Evolutionary conservation across 306 rosid species (phyloP), one percentile per base, ranked within the genome.

Genomic region (Nissolia schottii): DNA sequence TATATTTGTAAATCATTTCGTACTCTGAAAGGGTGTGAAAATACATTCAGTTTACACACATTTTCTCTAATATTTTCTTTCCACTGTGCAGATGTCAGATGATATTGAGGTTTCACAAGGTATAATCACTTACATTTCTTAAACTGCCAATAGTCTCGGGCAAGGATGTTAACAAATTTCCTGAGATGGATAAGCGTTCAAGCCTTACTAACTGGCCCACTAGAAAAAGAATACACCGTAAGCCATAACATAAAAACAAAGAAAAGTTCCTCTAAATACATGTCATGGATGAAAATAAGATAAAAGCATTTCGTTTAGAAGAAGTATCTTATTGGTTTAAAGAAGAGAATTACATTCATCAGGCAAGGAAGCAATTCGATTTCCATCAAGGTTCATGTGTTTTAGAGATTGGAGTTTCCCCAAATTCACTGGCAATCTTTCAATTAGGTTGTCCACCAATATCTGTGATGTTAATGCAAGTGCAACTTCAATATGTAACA

Each of bases 161-260:
- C 87, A 95, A 81, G 67, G 58, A 67, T 62, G 87, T 76, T 54
- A 91, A 67, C 75, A 71, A 57, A 77, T 95, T 95, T 51, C 85
- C 79, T 3, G 93, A 85, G 84, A 95, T 85, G 48, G 97, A 91
- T 74, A 95, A 71, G 80, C 73, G 87, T 78, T 95, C 96, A 65
- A 95, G 97, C 84, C 91, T 84, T 70, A 95, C 96, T 57, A 95
- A 80, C 77, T 95, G 99, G 53, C 97, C 99, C 89, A 95, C 99
- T 95, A 64, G 53, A 80, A 59, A 77, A 53, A 49, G 2, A 56
- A 80, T 25, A 77, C 43, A 76, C 29, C n/a, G 27, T 61, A 37
- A 70, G 67, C 50, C 71, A 80, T 67, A 78, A 35, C 40, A 27
- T 51, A 31, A 64, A 19, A 71, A 64, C 37, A 22, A 24, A 32